Evolutionary conservation across 495 filamentous ascomycete species (phyloP).

Genomic region (Aspergillus mulundensis): DNA sequence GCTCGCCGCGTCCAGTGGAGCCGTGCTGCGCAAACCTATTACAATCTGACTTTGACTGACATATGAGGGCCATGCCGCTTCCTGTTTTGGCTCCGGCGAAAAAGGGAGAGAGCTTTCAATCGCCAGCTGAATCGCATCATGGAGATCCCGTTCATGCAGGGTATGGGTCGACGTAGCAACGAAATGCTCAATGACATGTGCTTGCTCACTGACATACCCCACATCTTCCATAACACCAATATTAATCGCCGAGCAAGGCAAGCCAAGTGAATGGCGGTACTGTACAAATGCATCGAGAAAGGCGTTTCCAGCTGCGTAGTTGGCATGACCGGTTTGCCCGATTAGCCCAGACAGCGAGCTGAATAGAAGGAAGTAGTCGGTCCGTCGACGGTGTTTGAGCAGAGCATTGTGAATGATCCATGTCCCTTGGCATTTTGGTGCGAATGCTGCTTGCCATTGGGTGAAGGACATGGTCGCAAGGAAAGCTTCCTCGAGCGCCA

Average conservation of each 20-base stretch:
- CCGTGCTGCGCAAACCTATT: not conserved
- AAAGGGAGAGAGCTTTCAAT: not conserved
- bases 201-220: not conserved
- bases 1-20: not conserved
- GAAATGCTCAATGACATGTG: not conserved
- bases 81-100: not conserved
- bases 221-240: constrained; percentile 9
- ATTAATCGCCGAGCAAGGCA: not conserved
- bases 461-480: not conserved
- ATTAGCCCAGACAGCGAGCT: constrained; percentile 1
- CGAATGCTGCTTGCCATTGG: not conserved
- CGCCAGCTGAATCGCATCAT: not conserved
- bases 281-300: constrained; percentile 5
- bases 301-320: constrained; percentile 4
- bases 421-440: constrained; percentile 2
- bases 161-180: not conserved
- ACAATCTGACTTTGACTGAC: not conserved
- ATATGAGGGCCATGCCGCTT: not conserved
- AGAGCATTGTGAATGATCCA: constrained; percentile 9
- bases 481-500: not conserved
- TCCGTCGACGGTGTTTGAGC: not conserved
- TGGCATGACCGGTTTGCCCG: not conserved
- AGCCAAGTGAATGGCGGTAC: not conserved
- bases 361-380: not conserved
- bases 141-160: not conserved